Evolutionary conservation across 176 grass and related monocot species (phyloP).

Genomic region (Panicum miliaceum): DNA sequence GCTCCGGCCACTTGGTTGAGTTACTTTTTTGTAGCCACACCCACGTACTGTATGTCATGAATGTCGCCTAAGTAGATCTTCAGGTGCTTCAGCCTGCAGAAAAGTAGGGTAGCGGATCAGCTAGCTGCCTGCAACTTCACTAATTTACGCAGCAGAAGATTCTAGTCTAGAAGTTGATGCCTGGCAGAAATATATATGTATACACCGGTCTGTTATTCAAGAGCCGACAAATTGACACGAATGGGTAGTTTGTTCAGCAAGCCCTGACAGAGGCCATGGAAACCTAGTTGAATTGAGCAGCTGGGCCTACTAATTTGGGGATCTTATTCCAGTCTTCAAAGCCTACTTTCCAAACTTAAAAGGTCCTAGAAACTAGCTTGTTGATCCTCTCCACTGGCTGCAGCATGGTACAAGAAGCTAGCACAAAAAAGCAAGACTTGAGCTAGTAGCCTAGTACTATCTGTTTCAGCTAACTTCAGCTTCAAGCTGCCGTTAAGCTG

Average conservation of each 20-base stretch:
- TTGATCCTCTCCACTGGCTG: too few relatives aligned
- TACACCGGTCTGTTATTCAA: too few relatives aligned
- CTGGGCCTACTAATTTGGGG: neutral
- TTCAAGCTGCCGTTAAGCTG: too few relatives aligned
- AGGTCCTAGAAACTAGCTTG: neutral
- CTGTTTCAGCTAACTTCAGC: neutral
- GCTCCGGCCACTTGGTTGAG: slow-evolving; percentile 20
- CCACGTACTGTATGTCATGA: neutral
- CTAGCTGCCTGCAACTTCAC: slow-evolving; percentile 1
- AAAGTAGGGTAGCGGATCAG: slow-evolving; percentile 1
- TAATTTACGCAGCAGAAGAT: neutral
- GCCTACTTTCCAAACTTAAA: neutral
- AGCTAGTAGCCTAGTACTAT: too few relatives aligned
- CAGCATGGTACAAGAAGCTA: neutral
- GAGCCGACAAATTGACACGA: neutral
- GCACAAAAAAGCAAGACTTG: too few relatives aligned
- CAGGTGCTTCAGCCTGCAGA: slow-evolving; percentile 61
- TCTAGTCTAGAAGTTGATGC: neutral
- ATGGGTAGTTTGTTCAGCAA: neutral
- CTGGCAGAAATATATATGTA: too few relatives aligned
- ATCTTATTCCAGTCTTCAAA: neutral
- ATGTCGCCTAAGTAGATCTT: slow-evolving; percentile 51
- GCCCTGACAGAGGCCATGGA: too few relatives aligned
- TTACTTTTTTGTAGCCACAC: neutral
- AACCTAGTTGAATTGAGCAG: too few relatives aligned